Percentiles rank a stretch among this genome's conserved stretches.
These are phyloP conservation scores for Aspergillus sp. DNA, from an alignment of 2,329 filamentous ascomycete species.

Conservation along the genomic window DNA sequence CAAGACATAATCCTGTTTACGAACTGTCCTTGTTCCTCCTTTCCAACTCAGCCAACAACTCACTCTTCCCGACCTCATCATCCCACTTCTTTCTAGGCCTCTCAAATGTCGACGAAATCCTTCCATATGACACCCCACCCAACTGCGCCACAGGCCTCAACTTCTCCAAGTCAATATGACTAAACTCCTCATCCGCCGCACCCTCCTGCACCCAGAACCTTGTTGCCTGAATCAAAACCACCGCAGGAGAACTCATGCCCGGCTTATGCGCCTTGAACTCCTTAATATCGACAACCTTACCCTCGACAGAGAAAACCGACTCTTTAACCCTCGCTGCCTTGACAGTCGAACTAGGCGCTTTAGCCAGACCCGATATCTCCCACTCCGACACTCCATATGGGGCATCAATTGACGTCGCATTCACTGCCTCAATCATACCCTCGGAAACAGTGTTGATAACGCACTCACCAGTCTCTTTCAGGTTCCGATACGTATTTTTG, in stretches of 20 bases:
- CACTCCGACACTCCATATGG: conserved; percentile 78
- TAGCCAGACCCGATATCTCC: conserved; percentile 74
- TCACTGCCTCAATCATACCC: conserved; percentile 81
- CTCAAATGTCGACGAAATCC: conserved; percentile 68
- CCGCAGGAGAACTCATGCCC: conserved; percentile 70
- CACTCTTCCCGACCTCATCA: conserved; percentile 23
- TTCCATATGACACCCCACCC: conserved; percentile 82
- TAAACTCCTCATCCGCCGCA: conserved; percentile 73
- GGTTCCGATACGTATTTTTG: conserved; percentile 76
- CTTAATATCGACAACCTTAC: conserved; percentile 67
- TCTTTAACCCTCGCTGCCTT: conserved; percentile 73
- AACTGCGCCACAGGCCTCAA: conserved; percentile 73
- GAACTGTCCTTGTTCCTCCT: background rate
- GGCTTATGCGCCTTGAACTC: conserved; percentile 74
- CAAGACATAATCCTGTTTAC: background rate
- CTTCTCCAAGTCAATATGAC: conserved; percentile 73
- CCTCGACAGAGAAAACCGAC: conserved; percentile 79
- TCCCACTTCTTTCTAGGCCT: conserved; percentile 53
- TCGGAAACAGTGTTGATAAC: conserved; percentile 85
- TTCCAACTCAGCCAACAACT: conserved; percentile 20
- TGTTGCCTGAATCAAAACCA: conserved; percentile 77
- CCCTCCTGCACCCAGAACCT: conserved; percentile 86
- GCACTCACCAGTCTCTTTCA: conserved; percentile 71
- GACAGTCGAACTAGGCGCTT: conserved; percentile 65
- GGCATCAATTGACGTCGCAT: conserved; percentile 72